Base-by-base conservation (phyloP, 371 early-diverging fungal species). In the Mucor mucedo region DNA sequence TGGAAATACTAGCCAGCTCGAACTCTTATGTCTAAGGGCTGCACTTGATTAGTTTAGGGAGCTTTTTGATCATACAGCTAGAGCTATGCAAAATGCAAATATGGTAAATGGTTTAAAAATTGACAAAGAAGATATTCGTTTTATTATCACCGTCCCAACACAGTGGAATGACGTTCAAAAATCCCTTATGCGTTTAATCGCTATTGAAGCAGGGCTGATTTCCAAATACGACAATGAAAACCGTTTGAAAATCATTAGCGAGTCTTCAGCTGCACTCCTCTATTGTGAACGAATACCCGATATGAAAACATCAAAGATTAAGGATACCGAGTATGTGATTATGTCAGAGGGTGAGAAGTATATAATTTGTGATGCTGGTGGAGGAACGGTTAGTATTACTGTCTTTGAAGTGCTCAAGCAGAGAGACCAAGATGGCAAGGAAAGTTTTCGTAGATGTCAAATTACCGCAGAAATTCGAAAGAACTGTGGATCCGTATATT, bases 111-210 rank as follows among this genome's bases (percentile, higher is more conserved):
- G n/a, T n/a, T n/a, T n/a, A n/a, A n/a, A n/a, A n/a, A n/a, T 63
- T 16, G 41, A 56, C 27, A 55, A 56, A 29, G 56, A 50, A 5
- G 32, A 33, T 13, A 63, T 56, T 42, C 63, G 63, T 28, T 63
- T 56, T 41, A 33, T 63, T 40, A 59, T 80, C 16, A 80, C 81
- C 0, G 78, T 80, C 0, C 78, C 81, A 16, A 75, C 81, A 30
- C 74, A 74, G 63, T 80, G 81, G 81, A 65, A 76, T 3, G 81
- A 80, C 40, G 66, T 68, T 10, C 75, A 76, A 30, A 76, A 76
- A 55, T 69, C 70, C 8, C 64, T 70, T 14, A 74, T 80, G 76
- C 68, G 81, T 59, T 65, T 67, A 13, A 71, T 76, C 0, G 76
- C 78, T 44, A 69, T 71, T 29, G 60, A 74, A 32, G 74, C 81